Evolutionary conservation across 2,329 filamentous ascomycete species (phyloP).

Genomic region (Ophiostoma sp.): DNA sequence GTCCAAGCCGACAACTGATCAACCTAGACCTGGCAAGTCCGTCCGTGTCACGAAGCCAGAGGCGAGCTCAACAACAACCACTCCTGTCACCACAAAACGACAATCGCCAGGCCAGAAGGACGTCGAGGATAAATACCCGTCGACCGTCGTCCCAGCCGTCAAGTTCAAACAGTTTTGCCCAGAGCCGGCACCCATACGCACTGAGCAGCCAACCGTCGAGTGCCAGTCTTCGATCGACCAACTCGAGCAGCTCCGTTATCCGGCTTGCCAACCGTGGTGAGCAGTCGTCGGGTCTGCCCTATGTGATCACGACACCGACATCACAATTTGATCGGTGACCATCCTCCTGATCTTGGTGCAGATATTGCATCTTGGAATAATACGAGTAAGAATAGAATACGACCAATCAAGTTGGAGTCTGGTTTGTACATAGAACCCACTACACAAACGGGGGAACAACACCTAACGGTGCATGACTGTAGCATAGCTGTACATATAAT

Average conservation of each 20-base stretch:
- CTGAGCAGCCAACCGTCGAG: slow-evolving; percentile 43
- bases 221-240: slow-evolving; percentile 43
- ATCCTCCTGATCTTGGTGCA: not conserved
- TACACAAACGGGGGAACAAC: not conserved
- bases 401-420: not conserved
- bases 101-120: not conserved
- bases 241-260: slow-evolving; percentile 48
- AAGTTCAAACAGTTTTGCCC: slow-evolving; percentile 46
- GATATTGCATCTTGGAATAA: not conserved
- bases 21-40: not conserved
- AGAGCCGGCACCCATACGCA: slow-evolving; percentile 44
- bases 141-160: slow-evolving; percentile 4
- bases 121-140: not conserved
- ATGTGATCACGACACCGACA: slow-evolving; percentile 36
- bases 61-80: not conserved
- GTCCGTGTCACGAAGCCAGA: not conserved
- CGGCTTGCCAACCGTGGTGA: slow-evolving; percentile 46
- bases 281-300: slow-evolving; percentile 38
- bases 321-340: not conserved
- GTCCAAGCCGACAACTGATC: not conserved
- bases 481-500: slow-evolving; percentile 21
- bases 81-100: not conserved
- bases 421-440: not conserved
- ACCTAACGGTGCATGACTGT: not conserved
- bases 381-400: not conserved